These are phyloP conservation scores for Xylaria flabelliformis DNA, from an alignment of 495 filamentous ascomycete genomes.

Conservation along the genomic window DNA sequence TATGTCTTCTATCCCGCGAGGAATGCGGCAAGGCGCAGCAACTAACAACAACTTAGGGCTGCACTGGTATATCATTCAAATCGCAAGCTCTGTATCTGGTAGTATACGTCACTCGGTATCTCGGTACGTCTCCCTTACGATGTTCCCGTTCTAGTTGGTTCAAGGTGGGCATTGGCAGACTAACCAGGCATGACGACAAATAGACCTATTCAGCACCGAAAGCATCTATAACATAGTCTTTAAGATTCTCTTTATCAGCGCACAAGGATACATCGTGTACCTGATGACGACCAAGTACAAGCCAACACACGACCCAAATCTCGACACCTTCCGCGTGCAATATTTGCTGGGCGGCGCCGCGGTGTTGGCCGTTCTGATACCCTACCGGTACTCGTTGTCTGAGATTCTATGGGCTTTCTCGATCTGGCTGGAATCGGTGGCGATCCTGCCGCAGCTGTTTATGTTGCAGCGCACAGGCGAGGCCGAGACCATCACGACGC, in stretches of 20 bases:
- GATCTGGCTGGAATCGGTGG: constrained; percentile 96
- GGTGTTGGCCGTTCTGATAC: constrained; percentile 80
- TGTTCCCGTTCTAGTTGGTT: not conserved
- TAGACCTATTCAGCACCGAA: constrained; percentile 87
- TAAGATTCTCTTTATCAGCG: constrained; percentile 91
- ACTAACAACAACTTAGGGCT: constrained; percentile 70
- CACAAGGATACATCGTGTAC: constrained; percentile 92
- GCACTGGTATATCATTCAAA: constrained; percentile 96
- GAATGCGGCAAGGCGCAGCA: constrained; percentile 7
- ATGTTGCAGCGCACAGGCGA: constrained; percentile 97
- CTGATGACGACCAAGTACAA: constrained; percentile 96
- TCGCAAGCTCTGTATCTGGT: constrained; percentile 92
- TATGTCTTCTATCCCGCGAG: constrained; percentile 49
- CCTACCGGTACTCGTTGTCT: constrained; percentile 72
- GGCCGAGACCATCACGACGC: constrained; percentile 96
- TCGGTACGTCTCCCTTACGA: constrained; percentile 59
- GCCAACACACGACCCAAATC: constrained; percentile 92
- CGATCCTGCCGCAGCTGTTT: constrained; percentile 95
- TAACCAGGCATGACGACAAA: constrained; percentile 15
- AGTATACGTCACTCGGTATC: constrained; percentile 91
- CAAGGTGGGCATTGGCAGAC: not conserved
- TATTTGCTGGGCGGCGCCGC: constrained; percentile 84
- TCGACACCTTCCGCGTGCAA: constrained; percentile 95
- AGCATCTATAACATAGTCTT: constrained; percentile 90
- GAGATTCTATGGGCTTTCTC: constrained; percentile 96